Conservation (phyloP, 2,329 filamentous ascomycete species). For the Fusarium globosum region DNA sequence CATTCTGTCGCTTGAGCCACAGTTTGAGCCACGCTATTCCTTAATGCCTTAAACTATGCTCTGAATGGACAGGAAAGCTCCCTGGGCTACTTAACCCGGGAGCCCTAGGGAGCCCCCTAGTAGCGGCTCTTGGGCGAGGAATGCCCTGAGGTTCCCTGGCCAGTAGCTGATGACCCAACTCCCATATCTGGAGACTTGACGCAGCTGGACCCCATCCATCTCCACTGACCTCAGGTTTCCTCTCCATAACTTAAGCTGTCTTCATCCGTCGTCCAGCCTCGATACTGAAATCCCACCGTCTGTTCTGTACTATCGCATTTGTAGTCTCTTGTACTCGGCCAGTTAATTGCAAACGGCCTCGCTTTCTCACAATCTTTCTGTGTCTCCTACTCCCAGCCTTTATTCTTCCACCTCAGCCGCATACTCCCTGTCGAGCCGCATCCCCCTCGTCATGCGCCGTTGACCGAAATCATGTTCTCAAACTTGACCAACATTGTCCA, state of each 20-base stretch:
- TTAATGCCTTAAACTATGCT: neutral
- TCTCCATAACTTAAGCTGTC: slow-evolving; percentile 25
- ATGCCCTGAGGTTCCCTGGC: slow-evolving; percentile 32
- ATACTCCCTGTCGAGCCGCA: slow-evolving; percentile 24
- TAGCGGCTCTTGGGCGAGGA: slow-evolving; percentile 32
- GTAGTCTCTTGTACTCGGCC: slow-evolving; percentile 3
- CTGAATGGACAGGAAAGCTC: neutral
- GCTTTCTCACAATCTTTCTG: neutral
- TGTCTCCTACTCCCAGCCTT: neutral
- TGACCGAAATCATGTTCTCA: slow-evolving; percentile 65
- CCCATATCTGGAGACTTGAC: slow-evolving; percentile 33
- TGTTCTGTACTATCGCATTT: slow-evolving; percentile 3
- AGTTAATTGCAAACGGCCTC: neutral
- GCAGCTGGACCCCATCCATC: slow-evolving; percentile 28
- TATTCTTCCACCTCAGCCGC: slow-evolving; percentile 18
- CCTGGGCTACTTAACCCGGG: neutral
- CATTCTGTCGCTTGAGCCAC: neutral
- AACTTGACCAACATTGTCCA: slow-evolving; percentile 84
- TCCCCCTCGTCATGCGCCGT: slow-evolving; percentile 53
- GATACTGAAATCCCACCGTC: slow-evolving; percentile 13
- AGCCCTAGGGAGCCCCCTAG: slow-evolving; percentile 7
- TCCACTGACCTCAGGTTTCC: slow-evolving; percentile 22
- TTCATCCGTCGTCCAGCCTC: slow-evolving; percentile 23
- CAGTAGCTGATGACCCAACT: slow-evolving; percentile 24
- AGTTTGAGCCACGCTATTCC: slow-evolving; percentile 3